These are phyloP conservation scores for Penicillium atrosanguineum DNA, from an alignment of 495 filamentous ascomycete species.

Conservation along the genomic window DNA sequence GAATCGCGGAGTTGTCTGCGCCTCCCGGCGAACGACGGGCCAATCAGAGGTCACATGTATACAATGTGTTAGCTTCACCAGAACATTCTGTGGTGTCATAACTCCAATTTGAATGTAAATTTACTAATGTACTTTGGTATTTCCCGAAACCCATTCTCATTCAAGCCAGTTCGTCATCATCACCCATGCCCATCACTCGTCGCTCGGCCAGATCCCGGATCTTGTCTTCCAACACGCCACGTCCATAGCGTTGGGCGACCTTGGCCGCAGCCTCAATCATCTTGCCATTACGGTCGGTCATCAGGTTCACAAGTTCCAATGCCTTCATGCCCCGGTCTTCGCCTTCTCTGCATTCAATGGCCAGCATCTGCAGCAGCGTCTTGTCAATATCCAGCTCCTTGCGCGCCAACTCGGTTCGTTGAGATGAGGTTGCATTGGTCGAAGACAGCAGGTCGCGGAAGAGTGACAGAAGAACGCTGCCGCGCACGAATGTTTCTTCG, in stretches of 20 bases:
- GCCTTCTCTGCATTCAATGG: conserved; percentile 83
- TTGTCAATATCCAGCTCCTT: conserved; percentile 83
- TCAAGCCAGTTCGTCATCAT: conserved; percentile 51
- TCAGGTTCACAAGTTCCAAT: conserved; percentile 75
- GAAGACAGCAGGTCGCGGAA: conserved; percentile 64
- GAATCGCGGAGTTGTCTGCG: neutral
- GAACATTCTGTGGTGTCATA: neutral
- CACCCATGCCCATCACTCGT: conserved; percentile 55
- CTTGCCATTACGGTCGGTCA: conserved; percentile 74
- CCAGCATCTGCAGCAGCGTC: conserved; percentile 82
- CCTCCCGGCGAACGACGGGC: conserved; percentile 10
- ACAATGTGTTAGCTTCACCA: conserved; percentile 8
- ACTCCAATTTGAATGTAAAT: neutral
- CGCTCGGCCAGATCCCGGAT: conserved; percentile 74
- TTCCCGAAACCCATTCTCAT: neutral
- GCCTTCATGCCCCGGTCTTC: conserved; percentile 94
- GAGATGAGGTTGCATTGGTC: conserved; percentile 56
- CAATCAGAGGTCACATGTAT: conserved; percentile 23
- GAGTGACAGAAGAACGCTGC: conserved; percentile 65
- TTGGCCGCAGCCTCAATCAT: conserved; percentile 86
- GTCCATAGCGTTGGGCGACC: conserved; percentile 75
- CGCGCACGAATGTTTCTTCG: conserved; percentile 78
- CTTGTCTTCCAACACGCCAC: conserved; percentile 77
- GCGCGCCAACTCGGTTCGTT: conserved; percentile 65
- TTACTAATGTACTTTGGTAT: conserved; percentile 6